Percentiles rank a stretch among this genome's conserved stretches.
phyloP scores from a whole-genome alignment of 805 yeast species.

The Phaffomyces antillensis region DNA sequence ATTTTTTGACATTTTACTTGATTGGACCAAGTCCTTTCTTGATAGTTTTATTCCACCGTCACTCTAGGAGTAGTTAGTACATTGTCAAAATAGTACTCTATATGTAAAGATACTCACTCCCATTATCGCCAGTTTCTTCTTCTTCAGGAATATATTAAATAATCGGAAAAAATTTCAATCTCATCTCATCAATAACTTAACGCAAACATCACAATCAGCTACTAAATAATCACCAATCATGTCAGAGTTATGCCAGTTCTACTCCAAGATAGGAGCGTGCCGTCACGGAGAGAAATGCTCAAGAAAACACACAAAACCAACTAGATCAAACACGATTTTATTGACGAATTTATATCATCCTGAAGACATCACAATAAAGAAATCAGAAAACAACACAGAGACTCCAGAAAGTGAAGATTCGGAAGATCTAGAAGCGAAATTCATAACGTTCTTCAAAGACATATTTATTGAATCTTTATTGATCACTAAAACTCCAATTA shows the following conservation, averaged over 20 bases:
- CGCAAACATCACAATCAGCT: background rate
- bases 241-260: conserved; percentile 45
- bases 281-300: conserved; percentile 88
- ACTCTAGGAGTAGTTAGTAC: background rate
- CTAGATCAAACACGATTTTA: conserved; percentile 55
- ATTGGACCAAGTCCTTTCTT: conserved; percentile 39
- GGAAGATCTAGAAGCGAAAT: conserved; percentile 30
- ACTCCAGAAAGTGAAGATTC: background rate
- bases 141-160: too few relatives aligned
- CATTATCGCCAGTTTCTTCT: background rate
- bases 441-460: conserved; percentile 65
- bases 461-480: conserved; percentile 53
- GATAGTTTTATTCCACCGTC: conserved; percentile 2
- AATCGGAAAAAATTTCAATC: too few relatives aligned
- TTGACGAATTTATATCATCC: conserved; percentile 64
- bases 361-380: conserved; percentile 22
- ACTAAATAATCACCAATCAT: background rate
- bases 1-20: conserved; percentile 6
- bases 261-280: conserved; percentile 83
- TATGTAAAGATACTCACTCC: background rate
- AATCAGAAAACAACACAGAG: too few relatives aligned
- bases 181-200: background rate
- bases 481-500: conserved; percentile 38
- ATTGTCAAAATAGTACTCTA: conserved; percentile 4
- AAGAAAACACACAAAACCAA: conserved; percentile 62